Percentiles rank a stretch among this genome's conserved stretches.
These are phyloP conservation scores for Diplocarpon mali DNA, from an alignment of 2,329 filamentous ascomycete species.

Conservation along the genomic window DNA sequence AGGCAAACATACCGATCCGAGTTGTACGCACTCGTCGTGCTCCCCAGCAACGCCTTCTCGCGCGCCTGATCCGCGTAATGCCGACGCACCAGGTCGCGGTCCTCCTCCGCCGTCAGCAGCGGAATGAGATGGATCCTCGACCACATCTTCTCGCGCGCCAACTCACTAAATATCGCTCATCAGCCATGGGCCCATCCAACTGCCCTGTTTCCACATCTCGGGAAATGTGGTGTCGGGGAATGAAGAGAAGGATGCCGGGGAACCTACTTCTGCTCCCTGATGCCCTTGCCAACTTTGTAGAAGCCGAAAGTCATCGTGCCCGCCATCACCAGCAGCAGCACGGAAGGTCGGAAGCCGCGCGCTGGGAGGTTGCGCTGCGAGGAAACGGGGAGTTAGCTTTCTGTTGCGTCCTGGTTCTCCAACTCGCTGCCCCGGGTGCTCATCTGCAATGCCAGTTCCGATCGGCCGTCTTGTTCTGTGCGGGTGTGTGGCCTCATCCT, in stretches of 20 bases:
- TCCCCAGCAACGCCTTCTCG: conserved; percentile 82
- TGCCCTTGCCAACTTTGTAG: conserved; percentile 72
- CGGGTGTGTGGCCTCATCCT: not conserved
- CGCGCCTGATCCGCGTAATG: conserved; percentile 77
- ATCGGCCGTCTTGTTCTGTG: not conserved
- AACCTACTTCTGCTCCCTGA: conserved; percentile 81
- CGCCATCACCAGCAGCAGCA: conserved; percentile 66
- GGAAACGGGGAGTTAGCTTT: conserved; percentile 8
- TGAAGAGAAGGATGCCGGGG: not conserved
- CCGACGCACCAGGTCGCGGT: conserved; percentile 84
- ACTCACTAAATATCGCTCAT: conserved; percentile 50
- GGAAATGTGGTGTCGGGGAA: not conserved
- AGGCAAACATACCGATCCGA: conserved; percentile 59
- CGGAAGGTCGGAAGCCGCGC: conserved; percentile 75
- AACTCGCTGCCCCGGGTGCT: no score
- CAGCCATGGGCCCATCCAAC: not conserved
- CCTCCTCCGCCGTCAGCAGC: conserved; percentile 88
- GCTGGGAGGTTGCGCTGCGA: conserved; percentile 79
- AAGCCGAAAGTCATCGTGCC: conserved; percentile 81
- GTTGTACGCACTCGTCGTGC: conserved; percentile 77
- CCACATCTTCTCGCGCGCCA: conserved; percentile 97
- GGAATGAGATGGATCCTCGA: conserved; percentile 89
- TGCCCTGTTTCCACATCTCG: not conserved
- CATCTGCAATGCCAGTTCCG: not conserved
- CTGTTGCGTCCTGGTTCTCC: not conserved